Evolutionary conservation across 345 rosid genomes (phyloP).

Genomic region (Jatropha curcas): DNA sequence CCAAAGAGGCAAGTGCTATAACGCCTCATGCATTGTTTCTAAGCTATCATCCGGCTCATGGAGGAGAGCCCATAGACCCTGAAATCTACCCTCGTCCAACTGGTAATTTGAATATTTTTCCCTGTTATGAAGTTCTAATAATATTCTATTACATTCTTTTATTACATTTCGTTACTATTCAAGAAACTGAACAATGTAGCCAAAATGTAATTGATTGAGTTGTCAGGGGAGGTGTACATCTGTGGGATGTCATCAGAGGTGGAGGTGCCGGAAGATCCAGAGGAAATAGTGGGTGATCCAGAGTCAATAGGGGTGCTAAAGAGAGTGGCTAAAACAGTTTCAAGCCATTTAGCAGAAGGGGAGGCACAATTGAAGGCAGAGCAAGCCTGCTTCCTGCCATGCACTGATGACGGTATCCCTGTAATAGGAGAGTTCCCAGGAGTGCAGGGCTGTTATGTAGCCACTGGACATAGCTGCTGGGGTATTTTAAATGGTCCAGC

Average conservation of each 20-base stretch:
- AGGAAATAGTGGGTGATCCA: slow-evolving; percentile 53
- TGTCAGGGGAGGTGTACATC: slow-evolving; percentile 79
- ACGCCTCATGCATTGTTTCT: slow-evolving; percentile 75
- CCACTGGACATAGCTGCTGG: slow-evolving; percentile 89
- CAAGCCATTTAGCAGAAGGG: slow-evolving; percentile 64
- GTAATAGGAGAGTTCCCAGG: slow-evolving; percentile 80
- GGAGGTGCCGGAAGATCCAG: slow-evolving; percentile 83
- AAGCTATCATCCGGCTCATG: slow-evolving; percentile 47
- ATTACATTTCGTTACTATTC: too few species aligned
- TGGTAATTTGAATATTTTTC: slow-evolving; percentile 31
- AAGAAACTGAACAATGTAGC: too few species aligned
- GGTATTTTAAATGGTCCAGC: slow-evolving; percentile 91
- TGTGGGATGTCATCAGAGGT: slow-evolving; percentile 80
- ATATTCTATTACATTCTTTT: too few species aligned
- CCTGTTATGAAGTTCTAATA: too few species aligned
- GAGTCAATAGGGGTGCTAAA: slow-evolving; percentile 71
- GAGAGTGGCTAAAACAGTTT: slow-evolving; percentile 65
- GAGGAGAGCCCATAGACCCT: slow-evolving; percentile 66
- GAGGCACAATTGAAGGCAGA: slow-evolving; percentile 65
- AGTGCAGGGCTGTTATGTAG: slow-evolving; percentile 67
- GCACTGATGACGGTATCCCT: slow-evolving; percentile 71
- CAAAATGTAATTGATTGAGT: background rate
- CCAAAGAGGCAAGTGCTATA: slow-evolving; percentile 51
- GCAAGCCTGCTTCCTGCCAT: slow-evolving; percentile 91
- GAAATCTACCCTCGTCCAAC: slow-evolving; percentile 86